Evolutionary conservation across 192 early-diverging fungal genomes (phyloP), one percentile per base, ranked within the genome.

Genomic region (Coemansia sp.): DNA sequence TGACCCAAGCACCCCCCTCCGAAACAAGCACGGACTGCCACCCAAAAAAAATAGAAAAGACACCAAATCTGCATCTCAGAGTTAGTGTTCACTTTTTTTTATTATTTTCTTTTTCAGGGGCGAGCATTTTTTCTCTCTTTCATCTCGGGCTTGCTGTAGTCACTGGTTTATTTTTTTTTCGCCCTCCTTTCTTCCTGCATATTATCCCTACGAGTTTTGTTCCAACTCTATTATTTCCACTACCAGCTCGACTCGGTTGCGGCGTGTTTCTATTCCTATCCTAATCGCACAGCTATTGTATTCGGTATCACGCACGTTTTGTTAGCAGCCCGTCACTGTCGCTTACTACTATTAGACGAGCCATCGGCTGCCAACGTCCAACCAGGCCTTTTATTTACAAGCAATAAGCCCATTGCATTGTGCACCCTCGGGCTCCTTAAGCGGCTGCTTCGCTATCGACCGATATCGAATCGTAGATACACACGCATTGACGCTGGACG

Each of bases 41-140:
- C 46, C 46, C 46, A 34, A 63, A 41, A 41, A 44, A 61, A 27
- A 60, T 56, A 59, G 63, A 37, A 60, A 46, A 42, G 44, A 14
- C 21, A 56, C 62, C 67, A 56, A 73, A 73, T 70, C 66, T 70
- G 68, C 64, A 66, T 61, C 67, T 14, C 16, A 61, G 44, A 67
- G 67, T 70, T 62, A 62, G 46, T 75, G 73, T 67, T 64, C 68
- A 50, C 45, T 62, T 46, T 40, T 53, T 53, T 64, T 21, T 27
- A 13, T 17, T 21, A 8, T 19, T 40, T 10, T 14, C 40, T 45
- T 63, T 29, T 16, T 41, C 24, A 29, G 63, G 41, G 51, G 57
- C 54, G 21, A 40, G 54, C 17, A 14, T 40, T 40, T 67, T 54
- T 67, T n/a, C n/a, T n/a, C n/a, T 67, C 66, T 34, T 59, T 57